phyloP scores from a whole-genome alignment of 495 filamentous ascomycete species.

The Aspergillus bertholletiae region DNA sequence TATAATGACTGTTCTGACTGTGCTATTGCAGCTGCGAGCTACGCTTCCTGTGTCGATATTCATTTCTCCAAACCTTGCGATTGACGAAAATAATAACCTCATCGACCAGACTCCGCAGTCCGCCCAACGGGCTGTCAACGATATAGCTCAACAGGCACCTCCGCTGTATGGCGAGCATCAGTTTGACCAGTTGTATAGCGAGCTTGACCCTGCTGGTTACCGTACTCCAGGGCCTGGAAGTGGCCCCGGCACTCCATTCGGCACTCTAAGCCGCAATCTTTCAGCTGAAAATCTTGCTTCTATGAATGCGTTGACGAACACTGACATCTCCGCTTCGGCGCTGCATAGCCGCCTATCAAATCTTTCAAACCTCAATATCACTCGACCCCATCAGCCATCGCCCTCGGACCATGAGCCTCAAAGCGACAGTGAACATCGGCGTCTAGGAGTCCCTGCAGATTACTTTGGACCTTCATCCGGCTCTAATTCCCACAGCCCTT shows the following conservation, averaged over 20 bases:
- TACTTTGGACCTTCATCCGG: constrained; percentile 31
- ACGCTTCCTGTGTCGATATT: constrained; percentile 84
- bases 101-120: constrained; percentile 48
- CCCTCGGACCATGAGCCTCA: constrained; percentile 25
- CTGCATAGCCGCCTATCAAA: constrained; percentile 63
- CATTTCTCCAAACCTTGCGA: constrained; percentile 85
- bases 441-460: constrained; percentile 27
- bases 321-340: constrained; percentile 48
- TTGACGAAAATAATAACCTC: constrained; percentile 76
- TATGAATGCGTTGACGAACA: constrained; percentile 55
- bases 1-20: constrained; percentile 2
- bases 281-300: constrained; percentile 76
- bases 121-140: constrained; percentile 30
- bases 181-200: constrained; percentile 84
- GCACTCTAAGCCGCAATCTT: constrained; percentile 66
- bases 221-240: constrained; percentile 71
- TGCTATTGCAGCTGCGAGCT: constrained; percentile 61
- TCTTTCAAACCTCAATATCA: constrained; percentile 54
- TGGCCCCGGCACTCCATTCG: constrained; percentile 72
- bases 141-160: constrained; percentile 60
- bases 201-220: constrained; percentile 71
- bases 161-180: constrained; percentile 84
- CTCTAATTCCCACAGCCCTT: constrained; percentile 35
- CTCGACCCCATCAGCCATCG: constrained; percentile 18
- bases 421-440: constrained; percentile 18